Evolutionary conservation across 805 yeast genomes (phyloP), one percentile per base, ranked within the genome.

Genomic region (Saccharomycopsis fibuligera): DNA sequence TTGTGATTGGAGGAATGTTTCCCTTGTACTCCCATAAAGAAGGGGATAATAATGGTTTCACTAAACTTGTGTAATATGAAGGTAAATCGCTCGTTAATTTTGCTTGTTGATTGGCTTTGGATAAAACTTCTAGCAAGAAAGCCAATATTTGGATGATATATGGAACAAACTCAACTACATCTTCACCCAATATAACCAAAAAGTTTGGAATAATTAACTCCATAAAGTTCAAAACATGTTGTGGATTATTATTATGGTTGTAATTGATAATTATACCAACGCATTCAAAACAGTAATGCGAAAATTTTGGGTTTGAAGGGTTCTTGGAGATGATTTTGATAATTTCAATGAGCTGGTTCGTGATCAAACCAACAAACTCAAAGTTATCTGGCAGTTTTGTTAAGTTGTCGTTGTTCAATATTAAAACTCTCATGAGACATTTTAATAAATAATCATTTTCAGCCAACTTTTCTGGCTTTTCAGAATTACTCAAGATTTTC

Each of bases 391-490:
- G 67, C 48, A 74, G 67, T 16, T 36, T 42, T 4, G 42, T 67
- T 47, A 74, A 68, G 4, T 68, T 60, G 31, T 64, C 64, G n/a
- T 85, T 87, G 6, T 88, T 75, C 16, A 89, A 78, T 44, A 83
- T 72, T 50, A 85, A 65, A 5, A 90, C 81, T 58, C 97, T 76
- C 89, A 89, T 87, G 1, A 87, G 71, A 54, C 95, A 80, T 61
- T 83, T 87, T 82, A 93, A 86, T 60, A 93, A 71, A 62, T 87
- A 93, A 61, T 93, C 99, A 64, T 93, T 93, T 61, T 93, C 98
- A 0, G 97, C 89, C 45, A 95, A 69, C 61, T 89, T 91, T 62
- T 89, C 97, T 0, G 98, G 97, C 3, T 23, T 23, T 0, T 87
- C 68, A 8, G 76, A 73, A 50, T 76, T 76, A 49, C 71, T 69